Evolutionary conservation across 192 early-diverging fungal genomes (phyloP).

Genomic region (Lunasporangiospora selenospora): DNA sequence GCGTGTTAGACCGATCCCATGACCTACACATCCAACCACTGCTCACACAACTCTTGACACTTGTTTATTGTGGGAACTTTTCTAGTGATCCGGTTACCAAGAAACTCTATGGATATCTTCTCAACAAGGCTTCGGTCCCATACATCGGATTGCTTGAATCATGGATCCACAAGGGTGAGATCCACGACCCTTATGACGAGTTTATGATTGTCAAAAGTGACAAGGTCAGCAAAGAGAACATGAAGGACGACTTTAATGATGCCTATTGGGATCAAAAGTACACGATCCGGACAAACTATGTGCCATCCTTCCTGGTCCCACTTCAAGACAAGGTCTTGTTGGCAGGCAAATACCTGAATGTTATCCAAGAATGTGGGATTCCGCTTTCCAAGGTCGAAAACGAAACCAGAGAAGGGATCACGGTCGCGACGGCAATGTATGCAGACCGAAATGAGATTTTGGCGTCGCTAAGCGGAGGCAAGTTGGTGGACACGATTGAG

Average conservation of each 20-base stretch:
- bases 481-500: constrained; percentile 76
- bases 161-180: constrained; percentile 92
- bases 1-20: not conserved
- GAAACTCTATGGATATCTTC: constrained; percentile 79
- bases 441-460: constrained; percentile 59
- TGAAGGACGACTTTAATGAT: constrained; percentile 82
- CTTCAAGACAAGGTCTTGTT: constrained; percentile 82
- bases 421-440: constrained; percentile 4
- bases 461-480: constrained; percentile 62
- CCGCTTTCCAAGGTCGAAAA: constrained; percentile 45
- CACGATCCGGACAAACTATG: constrained; percentile 62
- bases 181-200: constrained; percentile 88
- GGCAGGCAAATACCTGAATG: constrained; percentile 96
- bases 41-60: not conserved
- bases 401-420: constrained; percentile 25
- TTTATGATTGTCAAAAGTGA: constrained; percentile 89
- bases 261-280: constrained; percentile 87
- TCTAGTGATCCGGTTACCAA: constrained; percentile 73
- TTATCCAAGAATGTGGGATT: constrained; percentile 85
- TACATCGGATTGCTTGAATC: constrained; percentile 82
- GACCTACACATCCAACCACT: not conserved
- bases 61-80: not conserved
- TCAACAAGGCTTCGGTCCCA: constrained; percentile 80
- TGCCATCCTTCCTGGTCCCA: constrained; percentile 83
- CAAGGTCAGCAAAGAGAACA: constrained; percentile 61